phyloP scores from a whole-genome alignment of 2,329 filamentous ascomycete species.

The Phaeoacremonium minimum region DNA sequence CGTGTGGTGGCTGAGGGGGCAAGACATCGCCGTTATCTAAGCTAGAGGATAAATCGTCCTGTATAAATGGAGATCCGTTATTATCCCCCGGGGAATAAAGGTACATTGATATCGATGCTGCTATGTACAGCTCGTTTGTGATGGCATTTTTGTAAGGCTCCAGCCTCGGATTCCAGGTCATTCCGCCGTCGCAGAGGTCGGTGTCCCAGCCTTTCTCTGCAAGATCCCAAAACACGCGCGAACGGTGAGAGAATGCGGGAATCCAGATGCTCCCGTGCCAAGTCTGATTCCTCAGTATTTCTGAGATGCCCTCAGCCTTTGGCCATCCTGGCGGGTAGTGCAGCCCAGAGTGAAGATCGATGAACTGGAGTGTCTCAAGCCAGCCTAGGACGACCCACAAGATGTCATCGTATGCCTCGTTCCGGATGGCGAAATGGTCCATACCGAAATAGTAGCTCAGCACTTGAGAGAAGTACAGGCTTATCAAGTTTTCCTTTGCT shows the following conservation, averaged over 20 bases:
- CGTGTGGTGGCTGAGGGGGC: slow-evolving; percentile 33
- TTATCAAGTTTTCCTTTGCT: slow-evolving; percentile 72
- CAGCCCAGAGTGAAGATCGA: slow-evolving; percentile 61
- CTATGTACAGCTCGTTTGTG: slow-evolving; percentile 86
- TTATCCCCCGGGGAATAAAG: slow-evolving; percentile 78
- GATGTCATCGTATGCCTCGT: slow-evolving; percentile 85
- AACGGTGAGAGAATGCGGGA: slow-evolving; percentile 74
- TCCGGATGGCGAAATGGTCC: slow-evolving; percentile 68
- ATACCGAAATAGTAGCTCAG: slow-evolving; percentile 83
- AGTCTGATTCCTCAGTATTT: slow-evolving; percentile 33
- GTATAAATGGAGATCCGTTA: slow-evolving; percentile 64
- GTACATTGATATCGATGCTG: slow-evolving; percentile 86
- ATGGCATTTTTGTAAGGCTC: slow-evolving; percentile 93
- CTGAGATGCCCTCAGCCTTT: slow-evolving; percentile 13
- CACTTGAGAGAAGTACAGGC: slow-evolving; percentile 74
- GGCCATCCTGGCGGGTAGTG: slow-evolving; percentile 45
- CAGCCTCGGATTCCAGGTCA: slow-evolving; percentile 82
- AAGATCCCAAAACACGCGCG: slow-evolving; percentile 81
- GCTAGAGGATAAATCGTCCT: slow-evolving; percentile 5
- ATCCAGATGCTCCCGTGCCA: slow-evolving; percentile 80
- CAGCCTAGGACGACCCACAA: slow-evolving; percentile 92
- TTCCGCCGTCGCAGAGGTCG: slow-evolving; percentile 76
- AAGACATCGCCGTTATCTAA: slow-evolving; percentile 17
- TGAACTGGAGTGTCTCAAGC: slow-evolving; percentile 77
- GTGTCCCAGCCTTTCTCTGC: slow-evolving; percentile 78